Evolutionary conservation across 2,329 filamentous ascomycete genomes (phyloP).

Genomic region (Stachybotrys elegans): DNA sequence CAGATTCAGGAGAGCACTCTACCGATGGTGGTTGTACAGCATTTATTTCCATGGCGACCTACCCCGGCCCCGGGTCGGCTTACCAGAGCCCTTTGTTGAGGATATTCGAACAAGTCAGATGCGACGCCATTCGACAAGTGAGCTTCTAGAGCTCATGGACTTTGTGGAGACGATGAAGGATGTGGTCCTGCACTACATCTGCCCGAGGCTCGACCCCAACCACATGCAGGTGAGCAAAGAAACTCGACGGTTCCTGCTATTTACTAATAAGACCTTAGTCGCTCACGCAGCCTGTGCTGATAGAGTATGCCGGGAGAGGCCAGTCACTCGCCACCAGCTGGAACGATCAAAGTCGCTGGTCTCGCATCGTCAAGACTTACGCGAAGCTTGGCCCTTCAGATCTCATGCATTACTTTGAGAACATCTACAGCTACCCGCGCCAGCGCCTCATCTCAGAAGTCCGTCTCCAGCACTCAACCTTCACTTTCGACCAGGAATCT

Average conservation of each 20-base stretch:
- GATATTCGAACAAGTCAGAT: slow-evolving; percentile 37
- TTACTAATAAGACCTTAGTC: not conserved
- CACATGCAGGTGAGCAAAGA: slow-evolving; percentile 26
- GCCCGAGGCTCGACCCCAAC: slow-evolving; percentile 36
- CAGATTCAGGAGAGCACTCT: slow-evolving; percentile 46
- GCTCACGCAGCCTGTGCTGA: slow-evolving; percentile 4
- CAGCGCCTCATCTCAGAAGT: slow-evolving; percentile 38
- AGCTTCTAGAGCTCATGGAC: slow-evolving; percentile 41
- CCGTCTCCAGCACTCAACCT: slow-evolving; percentile 32
- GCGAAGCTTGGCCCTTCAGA: slow-evolving; percentile 45
- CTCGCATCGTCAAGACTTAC: slow-evolving; percentile 37
- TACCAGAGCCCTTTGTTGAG: slow-evolving; percentile 33
- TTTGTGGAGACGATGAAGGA: slow-evolving; percentile 39
- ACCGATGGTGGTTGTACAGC: slow-evolving; percentile 51
- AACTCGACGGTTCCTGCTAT: not conserved
- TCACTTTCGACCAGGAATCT: slow-evolving; percentile 41
- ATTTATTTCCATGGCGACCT: slow-evolving; percentile 45
- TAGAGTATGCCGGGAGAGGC: slow-evolving; percentile 19
- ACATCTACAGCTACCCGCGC: slow-evolving; percentile 40
- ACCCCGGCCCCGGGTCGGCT: slow-evolving; percentile 28
- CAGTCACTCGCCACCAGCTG: slow-evolving; percentile 27
- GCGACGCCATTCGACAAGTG: slow-evolving; percentile 35
- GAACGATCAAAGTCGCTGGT: slow-evolving; percentile 30
- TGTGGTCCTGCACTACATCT: slow-evolving; percentile 40
- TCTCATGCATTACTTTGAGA: slow-evolving; percentile 44